Evolutionary conservation across 1,284 basidiomycete genomes (phyloP), one percentile per base, ranked within the genome.

Genomic region (Cystobasidium pallidum): DNA sequence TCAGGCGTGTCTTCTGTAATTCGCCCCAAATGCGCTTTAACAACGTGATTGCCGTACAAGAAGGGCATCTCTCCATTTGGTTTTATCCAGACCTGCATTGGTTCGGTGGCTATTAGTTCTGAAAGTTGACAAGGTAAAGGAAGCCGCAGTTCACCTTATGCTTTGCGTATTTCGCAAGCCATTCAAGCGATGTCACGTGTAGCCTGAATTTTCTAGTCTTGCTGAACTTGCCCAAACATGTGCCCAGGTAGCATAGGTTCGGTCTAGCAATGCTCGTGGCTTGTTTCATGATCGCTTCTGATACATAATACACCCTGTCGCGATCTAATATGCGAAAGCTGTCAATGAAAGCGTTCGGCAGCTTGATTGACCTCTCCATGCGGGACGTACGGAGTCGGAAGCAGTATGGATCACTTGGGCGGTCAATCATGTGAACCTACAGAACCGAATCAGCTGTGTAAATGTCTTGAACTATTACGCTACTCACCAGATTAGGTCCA

Each of bases 1-100:
- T 99, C 96, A 15, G 95, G 94, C 3, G 94, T 97, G 80, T 99
- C 96, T 81, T 99, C 96, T 65, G 96, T 98, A 80, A 99, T 98
- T 77, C 95, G 87, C n/a, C 96, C 95, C 30, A 99, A 85, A 82
- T 99, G 96, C 34, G 96, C 96, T 83, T 99, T 99, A 76, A 98
- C 88, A 74, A 99, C 91, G 83, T 99, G 94, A 81, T 99, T 99
- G 70, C 96, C 96, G 79, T 99, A 99, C 62, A 99, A 83, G 85
- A 97, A 99, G 1, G 96, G 96, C 88, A 99, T 93, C 83, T 99
- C 96, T 79, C 96, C 96, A 76, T 99, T 96, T 17, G 94, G 91
- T 82, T 99, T 99, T 82, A 99, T 95, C 96, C 96, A 99, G 43
- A 98, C 88, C 94, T 96, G 77, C 7, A 26, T n/a, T 15, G 34